Evolutionary conservation across 148 eudicot species (phyloP).

Genomic region (Rhododendron henanense): DNA sequence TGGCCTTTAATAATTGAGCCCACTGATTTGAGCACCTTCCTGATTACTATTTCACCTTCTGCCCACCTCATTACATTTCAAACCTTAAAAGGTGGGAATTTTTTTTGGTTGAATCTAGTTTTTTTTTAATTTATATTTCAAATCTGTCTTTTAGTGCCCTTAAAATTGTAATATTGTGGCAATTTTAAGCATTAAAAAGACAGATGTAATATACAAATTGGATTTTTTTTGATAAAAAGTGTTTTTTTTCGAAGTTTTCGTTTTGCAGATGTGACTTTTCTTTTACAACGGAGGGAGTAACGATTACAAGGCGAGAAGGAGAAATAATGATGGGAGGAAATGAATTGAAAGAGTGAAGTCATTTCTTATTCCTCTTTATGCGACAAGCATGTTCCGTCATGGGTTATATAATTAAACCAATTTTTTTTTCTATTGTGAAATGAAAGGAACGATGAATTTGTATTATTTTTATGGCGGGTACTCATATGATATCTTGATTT

Average conservation of each 20-base stretch:
- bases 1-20: neutral
- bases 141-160: neutral
- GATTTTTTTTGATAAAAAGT: too few species aligned
- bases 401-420: conserved; percentile 3
- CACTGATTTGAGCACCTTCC: neutral
- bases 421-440: conserved; percentile 10
- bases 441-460: conserved; percentile 24
- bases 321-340: neutral
- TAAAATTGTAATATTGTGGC: neutral
- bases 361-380: conserved; percentile 35
- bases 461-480: conserved; percentile 4
- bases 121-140: too few species aligned
- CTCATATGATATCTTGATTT: neutral
- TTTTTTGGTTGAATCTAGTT: too few species aligned
- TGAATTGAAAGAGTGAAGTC: conserved; percentile 32
- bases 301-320: neutral
- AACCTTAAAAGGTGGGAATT: neutral
- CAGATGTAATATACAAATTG: neutral
- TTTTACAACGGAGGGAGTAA: neutral
- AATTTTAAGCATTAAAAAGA: neutral
- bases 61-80: neutral
- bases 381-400: conserved; percentile 35
- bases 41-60: neutral
- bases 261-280: too few species aligned
- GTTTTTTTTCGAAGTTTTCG: too few species aligned